Base-by-base conservation (phyloP, 129 eudicot species). In the Centrapalus pauciflorus region DNA sequence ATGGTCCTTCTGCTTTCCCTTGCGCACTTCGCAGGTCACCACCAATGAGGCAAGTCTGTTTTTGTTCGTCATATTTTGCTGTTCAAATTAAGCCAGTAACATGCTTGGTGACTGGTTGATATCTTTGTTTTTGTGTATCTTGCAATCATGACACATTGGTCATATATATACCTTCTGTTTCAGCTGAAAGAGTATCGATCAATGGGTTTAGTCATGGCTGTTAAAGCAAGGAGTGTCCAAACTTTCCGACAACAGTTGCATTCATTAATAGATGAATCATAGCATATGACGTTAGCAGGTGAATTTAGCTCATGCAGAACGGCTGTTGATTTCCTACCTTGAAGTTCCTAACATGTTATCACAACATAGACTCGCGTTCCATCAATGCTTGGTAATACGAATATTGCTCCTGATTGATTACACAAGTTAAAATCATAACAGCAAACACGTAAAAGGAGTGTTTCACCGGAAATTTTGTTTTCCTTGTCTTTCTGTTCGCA, bases 1-100 rank as follows among this genome's bases (percentile, higher is more conserved):
- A 25, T 90, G 95, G 97, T 90, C 85, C 67, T 84, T 84, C 82
- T 77, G 26, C 66, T 90, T 87, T 48, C 89, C 82, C 34, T 64
- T 90, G 74, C 81, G 70, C 61, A 52, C 71, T 5, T 92, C 82
- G 59, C 89, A 76, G 75, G 85, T 84, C 69, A 70, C 79, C 38
- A 40, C 84, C 73, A 81, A 78, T n/a, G 95, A 84, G 95, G 97
- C 55, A 77, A 77, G 87, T 77, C 23, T 17, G 30, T 4, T 50
- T 25, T 23, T 35, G 43, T 13, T 21, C 38, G 38, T 64, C 21
- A 67, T 67, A 19, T 23, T 78, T 16, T 34, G 14, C 57, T 57
- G 29, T 14, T 37, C 8, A 61, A 21, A 23, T 4, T 23, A 27
- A 23, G 21, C 21, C 12, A 40, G 16, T n/a, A n/a, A n/a, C n/a